These are phyloP conservation scores for Hymenoscyphus scutula DNA, from an alignment of 2,329 filamentous ascomycete species.

Conservation along the genomic window DNA sequence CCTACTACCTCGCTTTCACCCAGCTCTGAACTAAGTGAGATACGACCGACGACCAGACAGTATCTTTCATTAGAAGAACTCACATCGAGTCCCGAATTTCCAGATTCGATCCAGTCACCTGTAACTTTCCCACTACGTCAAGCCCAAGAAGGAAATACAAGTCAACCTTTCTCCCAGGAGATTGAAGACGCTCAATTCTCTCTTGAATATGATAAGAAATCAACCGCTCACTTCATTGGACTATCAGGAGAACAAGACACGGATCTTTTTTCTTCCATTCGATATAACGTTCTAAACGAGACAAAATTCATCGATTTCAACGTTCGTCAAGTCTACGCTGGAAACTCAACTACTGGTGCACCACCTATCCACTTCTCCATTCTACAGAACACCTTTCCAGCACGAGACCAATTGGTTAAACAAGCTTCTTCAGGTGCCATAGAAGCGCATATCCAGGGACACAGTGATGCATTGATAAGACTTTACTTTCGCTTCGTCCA, in stretches of 20 bases:
- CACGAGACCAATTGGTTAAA: slow-evolving; percentile 41
- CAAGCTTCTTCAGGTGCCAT: slow-evolving; percentile 42
- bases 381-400: slow-evolving; percentile 45
- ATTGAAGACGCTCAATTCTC: slow-evolving; percentile 30
- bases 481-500: slow-evolving; percentile 48
- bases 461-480: slow-evolving; percentile 43
- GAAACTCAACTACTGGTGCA: slow-evolving; percentile 37
- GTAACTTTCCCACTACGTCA: slow-evolving; percentile 8
- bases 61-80: slow-evolving; percentile 20
- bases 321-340: slow-evolving; percentile 43
- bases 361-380: slow-evolving; percentile 47
- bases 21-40: background rate
- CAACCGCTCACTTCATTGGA: slow-evolving; percentile 47
- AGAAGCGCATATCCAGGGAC: slow-evolving; percentile 42
- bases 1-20: slow-evolving; percentile 6
- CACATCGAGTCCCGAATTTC: slow-evolving; percentile 13
- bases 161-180: slow-evolving; percentile 8
- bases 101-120: slow-evolving; percentile 2
- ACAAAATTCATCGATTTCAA: slow-evolving; percentile 44
- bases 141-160: background rate
- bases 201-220: slow-evolving; percentile 43
- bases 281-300: slow-evolving; percentile 47
- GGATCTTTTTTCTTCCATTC: slow-evolving; percentile 46
- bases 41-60: slow-evolving; percentile 7
- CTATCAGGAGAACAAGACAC: slow-evolving; percentile 47